Evolutionary conservation across 495 filamentous ascomycete genomes (phyloP), one percentile per base, ranked within the genome.

Genomic region (Podospora comata): DNA sequence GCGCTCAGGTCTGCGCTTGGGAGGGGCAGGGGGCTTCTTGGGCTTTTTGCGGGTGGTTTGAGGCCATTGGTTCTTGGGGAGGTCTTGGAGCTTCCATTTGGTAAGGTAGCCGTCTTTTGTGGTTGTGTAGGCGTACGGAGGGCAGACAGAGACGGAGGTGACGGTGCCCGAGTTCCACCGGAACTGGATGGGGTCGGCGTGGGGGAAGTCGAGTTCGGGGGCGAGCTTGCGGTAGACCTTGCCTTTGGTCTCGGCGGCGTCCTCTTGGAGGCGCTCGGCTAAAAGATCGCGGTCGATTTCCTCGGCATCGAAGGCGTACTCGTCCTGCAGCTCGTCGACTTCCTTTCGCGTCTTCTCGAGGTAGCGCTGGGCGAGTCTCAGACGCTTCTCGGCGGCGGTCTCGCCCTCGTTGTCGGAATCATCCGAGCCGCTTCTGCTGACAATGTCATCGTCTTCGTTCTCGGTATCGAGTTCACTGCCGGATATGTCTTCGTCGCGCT

Each of bases 211-310:
- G 60, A 94, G 82, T 60, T 90, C 84, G 1, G 85, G 84, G 27
- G 91, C 91, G 58, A 99, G 83, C 70, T 85, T 85, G 57, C 92
- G 86, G 79, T 97, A 97, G 16, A 96, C 81, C 65, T 90, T 90
- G 48, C 95, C 95, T 82, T 98, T 98, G 62, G 89, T 86, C 77
- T 97, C 94, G 28, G 96, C 94, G 57, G 93, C 93, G 77, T 97
- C 95, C 79, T 97, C 91, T 76, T 93, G 88, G 67, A 98, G 80
- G 68, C 94, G 83, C 73, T 94, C 89, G 5, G 95, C 93, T 73
- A 98, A 95, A 62, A 97, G 83, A 71, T 98, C 93, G 57, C 89
- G 84, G 79, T 98, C 95, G 58, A 99, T 92, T 20, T 97, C 89
- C 68, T 89, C 93, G 3, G 95, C 95, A 80, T 99, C 92, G 72